phyloP scores from a whole-genome alignment of 768 basidiomycete species.

The Tricholoma matsutake region DNA sequence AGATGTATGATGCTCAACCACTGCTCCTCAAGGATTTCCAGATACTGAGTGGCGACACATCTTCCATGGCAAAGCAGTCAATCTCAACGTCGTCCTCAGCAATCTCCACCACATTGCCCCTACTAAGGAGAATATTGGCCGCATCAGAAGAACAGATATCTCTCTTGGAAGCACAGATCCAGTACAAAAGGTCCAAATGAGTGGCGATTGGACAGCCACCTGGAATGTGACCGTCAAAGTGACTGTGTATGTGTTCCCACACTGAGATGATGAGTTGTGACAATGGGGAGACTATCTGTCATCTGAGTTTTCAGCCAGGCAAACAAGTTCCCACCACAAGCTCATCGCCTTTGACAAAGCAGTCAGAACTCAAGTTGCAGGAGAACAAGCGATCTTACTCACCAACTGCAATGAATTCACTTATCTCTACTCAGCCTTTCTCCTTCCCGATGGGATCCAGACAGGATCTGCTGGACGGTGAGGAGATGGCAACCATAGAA shows the following conservation, averaged over 20 bases:
- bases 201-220: neutral
- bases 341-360: neutral
- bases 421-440: constrained; percentile 5
- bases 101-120: too few relatives aligned
- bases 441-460: constrained; percentile 10
- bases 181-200: too few relatives aligned
- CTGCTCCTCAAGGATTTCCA: too few relatives aligned
- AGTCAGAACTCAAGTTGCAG: constrained; percentile 12
- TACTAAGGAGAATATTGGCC: too few relatives aligned
- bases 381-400: constrained; percentile 13
- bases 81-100: too few relatives aligned
- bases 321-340: neutral
- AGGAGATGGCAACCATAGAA: too few relatives aligned
- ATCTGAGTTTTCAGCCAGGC: constrained; percentile 10
- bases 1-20: too few relatives aligned
- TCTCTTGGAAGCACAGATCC: too few relatives aligned
- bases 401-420: constrained; percentile 6
- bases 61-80: too few relatives aligned
- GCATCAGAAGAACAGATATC: too few relatives aligned
- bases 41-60: too few relatives aligned
- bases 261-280: constrained; percentile 17
- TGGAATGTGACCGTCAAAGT: constrained; percentile 6
- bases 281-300: constrained; percentile 15
- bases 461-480: too few relatives aligned
- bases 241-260: constrained; percentile 18